Base-by-base conservation (phyloP, 1,284 basidiomycete species). In the Xanthoconium separans region DNA sequence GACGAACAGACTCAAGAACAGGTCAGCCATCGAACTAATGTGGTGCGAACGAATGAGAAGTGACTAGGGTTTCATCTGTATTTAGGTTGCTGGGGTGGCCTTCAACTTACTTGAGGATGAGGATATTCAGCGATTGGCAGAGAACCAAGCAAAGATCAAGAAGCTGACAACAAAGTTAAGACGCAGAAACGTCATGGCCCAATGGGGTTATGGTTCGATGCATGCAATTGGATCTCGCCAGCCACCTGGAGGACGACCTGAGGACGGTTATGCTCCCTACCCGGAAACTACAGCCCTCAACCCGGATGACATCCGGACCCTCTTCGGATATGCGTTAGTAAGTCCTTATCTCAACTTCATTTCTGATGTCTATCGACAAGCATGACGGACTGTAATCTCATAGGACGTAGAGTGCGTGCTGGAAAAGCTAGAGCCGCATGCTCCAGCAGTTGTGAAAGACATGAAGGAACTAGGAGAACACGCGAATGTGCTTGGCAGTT, bases 351-450 rank as follows among this genome's bases (percentile, higher is more conserved):
- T 18, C 18, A 18, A 18, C 18, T 18, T 18, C 18, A 18, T 18
- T 18, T 18, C 18, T 18, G 18, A 18, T 18, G 18, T 18, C 18
- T 18, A 18, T 18, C 1, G 18, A 18, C 18, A 18, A 18, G 18
- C 18, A 18, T 18, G 18, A 18, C 18, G 18, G 18, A 18, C 18
- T 18, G 18, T 20, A 0, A 7, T 37, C 6, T 1, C 10, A 40
- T 2, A 60, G 52, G 50, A 53, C 16, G 45, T 60, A 1, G 52
- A 60, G n/a, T 47, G 47, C 2, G 0, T 60, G 0, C 50, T 59
- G 0, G 34, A 51, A 3, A 44, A 4, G 5, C 13, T 60, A 0
- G 9, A 60, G 24, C 52, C 51, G 1, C 36, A 53, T 37, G 48
- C 57, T n/a, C 24, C 45, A 0, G 8, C 8, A 0, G 22, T 49